phyloP scores from a whole-genome alignment of 1,284 basidiomycete genomes.

The Cutaneotrichosporon sp. region DNA sequence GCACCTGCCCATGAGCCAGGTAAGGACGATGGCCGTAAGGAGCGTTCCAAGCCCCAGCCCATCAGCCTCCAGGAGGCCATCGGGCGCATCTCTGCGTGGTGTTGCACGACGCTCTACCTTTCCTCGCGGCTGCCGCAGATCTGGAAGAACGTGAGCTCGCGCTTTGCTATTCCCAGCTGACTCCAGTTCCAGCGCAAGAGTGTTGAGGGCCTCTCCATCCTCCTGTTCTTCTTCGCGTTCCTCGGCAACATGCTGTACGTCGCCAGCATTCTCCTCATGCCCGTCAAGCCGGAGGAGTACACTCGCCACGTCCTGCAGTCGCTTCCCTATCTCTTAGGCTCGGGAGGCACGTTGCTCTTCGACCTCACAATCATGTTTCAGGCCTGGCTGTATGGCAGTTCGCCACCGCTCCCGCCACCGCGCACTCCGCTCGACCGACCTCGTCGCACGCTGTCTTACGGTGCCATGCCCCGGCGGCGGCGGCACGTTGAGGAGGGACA shows the following conservation, averaged over 20 bases:
- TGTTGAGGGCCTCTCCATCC: constrained; percentile 90
- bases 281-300: constrained; percentile 34
- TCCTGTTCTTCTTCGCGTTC: constrained; percentile 87
- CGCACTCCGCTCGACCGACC: constrained; percentile 24
- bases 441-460: constrained; percentile 20
- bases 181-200: constrained; percentile 80
- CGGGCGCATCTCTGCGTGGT: constrained; percentile 86
- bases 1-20: background rate
- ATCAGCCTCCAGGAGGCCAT: constrained; percentile 54
- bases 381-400: constrained; percentile 58
- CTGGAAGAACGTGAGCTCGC: constrained; percentile 82
- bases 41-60: constrained; percentile 10
- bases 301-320: constrained; percentile 49
- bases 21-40: background rate
- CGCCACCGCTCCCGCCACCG: constrained; percentile 36
- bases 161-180: background rate
- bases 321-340: constrained; percentile 70
- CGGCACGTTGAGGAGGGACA: constrained; percentile 21
- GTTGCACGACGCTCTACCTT: constrained; percentile 84
- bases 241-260: constrained; percentile 88
- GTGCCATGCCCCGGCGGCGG: constrained; percentile 10
- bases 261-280: constrained; percentile 65
- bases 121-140: constrained; percentile 91
- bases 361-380: constrained; percentile 79
- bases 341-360: constrained; percentile 82